Base-by-base conservation (phyloP, 768 basidiomycete genomes). In the Piloderma croceum region DNA sequence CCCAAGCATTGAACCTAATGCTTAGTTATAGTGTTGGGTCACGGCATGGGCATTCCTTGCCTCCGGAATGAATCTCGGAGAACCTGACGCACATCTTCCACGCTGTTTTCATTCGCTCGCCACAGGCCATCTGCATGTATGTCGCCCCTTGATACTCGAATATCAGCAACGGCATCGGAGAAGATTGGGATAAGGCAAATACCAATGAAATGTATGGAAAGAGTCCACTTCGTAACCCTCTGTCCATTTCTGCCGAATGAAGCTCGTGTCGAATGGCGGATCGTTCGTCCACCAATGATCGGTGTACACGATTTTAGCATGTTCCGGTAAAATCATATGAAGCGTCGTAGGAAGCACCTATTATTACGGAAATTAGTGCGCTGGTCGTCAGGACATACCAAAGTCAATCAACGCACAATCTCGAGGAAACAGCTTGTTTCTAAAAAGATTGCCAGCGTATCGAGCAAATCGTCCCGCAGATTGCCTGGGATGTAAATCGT, bases 251-350 rank as follows among this genome's bases (percentile, higher is more conserved):
- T 65, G 54, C 12, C 70, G 61, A 39, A 74, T 71, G 45, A 68
- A 74, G 18, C 57, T 56, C 12, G 68, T 60, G 39, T 73, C 63
- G 39, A 70, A 69, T 17, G 71, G 74, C 6, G 70, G 68, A 13
- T 62, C 49, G 49, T 62, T 67, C 27, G 72, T 71, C 71, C 73
- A 73, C 70, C 68, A 70, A 61, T 74, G 73, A 43, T 75, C 72
- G 17, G 74, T 68, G 36, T 56, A 75, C 18, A 62, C 60, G 29
- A 74, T 73, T 4, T 53, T 44, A 32, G 73, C 71, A 15, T 50
- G 52, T 0, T 42, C 61, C 1, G 71, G 65, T 2, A 62, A 49
- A 9, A 68, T 65, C 3, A 74, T 50, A 44, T 75, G 73, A 3
- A 71, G 49, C 1, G 62, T 54, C 23, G 71, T 73, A 1, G 73